Conservation (phyloP, 2,329 filamentous ascomycete species). For the Bipolaris cookei region DNA sequence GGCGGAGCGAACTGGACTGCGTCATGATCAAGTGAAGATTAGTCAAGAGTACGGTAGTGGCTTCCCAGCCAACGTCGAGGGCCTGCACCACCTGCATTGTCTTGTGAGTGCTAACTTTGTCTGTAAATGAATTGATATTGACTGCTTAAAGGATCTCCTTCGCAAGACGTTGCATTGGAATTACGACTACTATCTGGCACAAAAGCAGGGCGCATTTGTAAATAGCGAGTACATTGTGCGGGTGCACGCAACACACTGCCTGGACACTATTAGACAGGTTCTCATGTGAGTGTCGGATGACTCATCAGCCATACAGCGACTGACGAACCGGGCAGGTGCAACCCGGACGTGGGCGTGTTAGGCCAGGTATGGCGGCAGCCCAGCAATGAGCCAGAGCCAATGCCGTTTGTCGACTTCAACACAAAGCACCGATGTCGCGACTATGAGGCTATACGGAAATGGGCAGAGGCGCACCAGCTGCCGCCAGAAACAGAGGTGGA, state of each 20-base stretch:
- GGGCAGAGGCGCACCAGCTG: slow-evolving; percentile 62
- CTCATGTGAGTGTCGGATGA: slow-evolving; percentile 60
- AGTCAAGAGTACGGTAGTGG: slow-evolving; percentile 63
- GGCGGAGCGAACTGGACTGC: slow-evolving; percentile 59
- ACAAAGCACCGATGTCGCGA: slow-evolving; percentile 66
- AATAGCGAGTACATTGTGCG: slow-evolving; percentile 63
- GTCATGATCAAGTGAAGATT: slow-evolving; percentile 62
- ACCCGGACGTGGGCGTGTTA: slow-evolving; percentile 64
- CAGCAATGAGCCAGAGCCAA: slow-evolving; percentile 51
- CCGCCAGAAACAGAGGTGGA: slow-evolving; percentile 49
- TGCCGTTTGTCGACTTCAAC: slow-evolving; percentile 67
- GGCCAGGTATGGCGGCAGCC: slow-evolving; percentile 66
- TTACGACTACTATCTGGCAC: slow-evolving; percentile 61
- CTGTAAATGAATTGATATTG: slow-evolving; percentile 9
- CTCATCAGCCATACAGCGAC: background rate
- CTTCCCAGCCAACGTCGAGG: slow-evolving; percentile 64
- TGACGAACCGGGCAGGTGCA: slow-evolving; percentile 42
- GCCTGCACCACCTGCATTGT: slow-evolving; percentile 65
- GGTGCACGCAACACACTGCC: slow-evolving; percentile 64
- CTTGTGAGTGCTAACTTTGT: slow-evolving; percentile 50
- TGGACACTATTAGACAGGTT: slow-evolving; percentile 67
- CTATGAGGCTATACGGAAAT: slow-evolving; percentile 60
- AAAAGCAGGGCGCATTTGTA: slow-evolving; percentile 60
- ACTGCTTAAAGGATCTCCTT: slow-evolving; percentile 59
- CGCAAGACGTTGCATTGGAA: slow-evolving; percentile 66